Percentiles rank a stretch among this genome's conserved stretches.
These are phyloP conservation scores for Arabidopsis arenosa DNA, from an alignment of 345 rosid genomes.

Conservation along the genomic window DNA sequence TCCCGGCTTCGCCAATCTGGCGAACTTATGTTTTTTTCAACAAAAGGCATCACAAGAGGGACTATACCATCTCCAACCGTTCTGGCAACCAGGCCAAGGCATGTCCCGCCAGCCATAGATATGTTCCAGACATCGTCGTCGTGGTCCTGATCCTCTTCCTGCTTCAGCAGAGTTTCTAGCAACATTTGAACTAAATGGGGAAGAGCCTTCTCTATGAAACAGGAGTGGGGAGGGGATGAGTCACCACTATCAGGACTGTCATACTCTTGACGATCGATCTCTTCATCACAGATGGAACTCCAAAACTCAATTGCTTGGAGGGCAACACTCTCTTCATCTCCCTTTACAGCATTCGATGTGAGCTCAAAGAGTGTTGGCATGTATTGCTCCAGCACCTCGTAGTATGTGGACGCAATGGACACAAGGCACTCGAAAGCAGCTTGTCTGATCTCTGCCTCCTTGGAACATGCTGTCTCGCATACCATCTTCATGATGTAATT, in stretches of 20 bases:
- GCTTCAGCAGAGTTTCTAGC: constrained; percentile 87
- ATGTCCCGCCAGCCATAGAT: constrained; percentile 98
- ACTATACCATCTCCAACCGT: constrained; percentile 91
- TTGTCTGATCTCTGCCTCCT: constrained; percentile 82
- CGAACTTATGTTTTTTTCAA: constrained; percentile 71
- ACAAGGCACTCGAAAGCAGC: constrained; percentile 98
- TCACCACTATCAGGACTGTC: constrained; percentile 67
- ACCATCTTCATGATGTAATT: constrained; percentile 92
- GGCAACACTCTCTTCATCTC: constrained; percentile 87
- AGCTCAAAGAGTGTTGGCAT: constrained; percentile 86
- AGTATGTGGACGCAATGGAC: constrained; percentile 88
- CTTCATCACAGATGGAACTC: constrained; percentile 98
- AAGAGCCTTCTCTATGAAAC: constrained; percentile 82
- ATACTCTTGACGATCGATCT: constrained; percentile 89
- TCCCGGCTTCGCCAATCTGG: constrained; percentile 88
- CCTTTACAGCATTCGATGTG: constrained; percentile 86
- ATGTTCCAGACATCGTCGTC: constrained; percentile 87
- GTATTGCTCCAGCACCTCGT: constrained; percentile 84
- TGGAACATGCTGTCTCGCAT: constrained; percentile 84
- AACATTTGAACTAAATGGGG: constrained; percentile 76
- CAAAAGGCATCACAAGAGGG: constrained; percentile 93
- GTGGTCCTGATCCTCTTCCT: constrained; percentile 95
- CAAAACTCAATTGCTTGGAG: constrained; percentile 97
- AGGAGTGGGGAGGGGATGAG: constrained; percentile 66
- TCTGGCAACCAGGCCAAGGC: constrained; percentile 92